A percentile compares a stretch with the other conserved stretches of the same genome.
These are phyloP conservation scores for Pythium volutum DNA, from an alignment of 352 stramenopile species.

Conservation along the genomic window DNA sequence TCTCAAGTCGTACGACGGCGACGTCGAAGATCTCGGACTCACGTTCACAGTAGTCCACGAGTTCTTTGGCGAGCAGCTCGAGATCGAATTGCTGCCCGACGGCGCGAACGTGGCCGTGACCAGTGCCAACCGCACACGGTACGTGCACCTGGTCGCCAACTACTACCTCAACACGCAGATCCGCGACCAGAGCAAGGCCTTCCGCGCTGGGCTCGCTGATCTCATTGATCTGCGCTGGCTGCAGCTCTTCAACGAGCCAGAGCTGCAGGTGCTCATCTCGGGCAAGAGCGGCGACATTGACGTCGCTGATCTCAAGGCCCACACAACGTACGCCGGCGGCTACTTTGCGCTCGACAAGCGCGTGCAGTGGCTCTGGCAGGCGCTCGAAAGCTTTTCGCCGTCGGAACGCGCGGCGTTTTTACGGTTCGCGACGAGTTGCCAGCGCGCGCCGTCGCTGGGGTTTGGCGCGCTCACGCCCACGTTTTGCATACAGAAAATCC, in stretches of 20 bases:
- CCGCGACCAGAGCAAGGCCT: constrained; percentile 90
- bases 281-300: constrained; percentile 58
- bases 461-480: constrained; percentile 92
- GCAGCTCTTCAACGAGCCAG: constrained; percentile 95
- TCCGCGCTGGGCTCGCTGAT: constrained; percentile 90
- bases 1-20: constrained; percentile 93
- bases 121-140: constrained; percentile 92
- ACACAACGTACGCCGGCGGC: constrained; percentile 91
- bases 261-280: constrained; percentile 95
- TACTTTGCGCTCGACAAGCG: constrained; percentile 89
- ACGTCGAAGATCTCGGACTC: constrained; percentile 89
- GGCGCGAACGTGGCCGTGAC: constrained; percentile 88
- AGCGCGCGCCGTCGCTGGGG: constrained; percentile 92
- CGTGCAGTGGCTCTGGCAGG: constrained; percentile 69
- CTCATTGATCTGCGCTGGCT: constrained; percentile 93
- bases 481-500: constrained; percentile 90
- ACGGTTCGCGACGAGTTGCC: constrained; percentile 94
- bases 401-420: constrained; percentile 90
- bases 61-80: constrained; percentile 80
- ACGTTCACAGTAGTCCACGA: constrained; percentile 90
- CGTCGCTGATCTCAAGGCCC: constrained; percentile 79
- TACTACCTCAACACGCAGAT: constrained; percentile 95
- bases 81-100: constrained; percentile 87
- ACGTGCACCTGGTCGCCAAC: constrained; percentile 95
- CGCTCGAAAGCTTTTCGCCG: constrained; percentile 64